Evolutionary conservation across 441 rosid species (phyloP).

Genomic region (Populus hybrid): DNA sequence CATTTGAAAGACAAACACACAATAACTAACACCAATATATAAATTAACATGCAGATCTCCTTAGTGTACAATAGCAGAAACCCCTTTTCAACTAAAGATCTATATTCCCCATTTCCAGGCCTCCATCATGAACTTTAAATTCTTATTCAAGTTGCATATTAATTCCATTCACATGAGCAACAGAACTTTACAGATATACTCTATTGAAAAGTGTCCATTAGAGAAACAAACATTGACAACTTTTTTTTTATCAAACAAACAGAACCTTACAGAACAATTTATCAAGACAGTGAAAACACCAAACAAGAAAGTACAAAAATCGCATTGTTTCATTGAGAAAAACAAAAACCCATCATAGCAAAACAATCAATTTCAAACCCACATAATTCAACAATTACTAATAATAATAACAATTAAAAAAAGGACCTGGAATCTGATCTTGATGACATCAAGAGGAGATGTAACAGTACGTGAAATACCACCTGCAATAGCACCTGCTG

Average conservation of each 20-base stretch:
- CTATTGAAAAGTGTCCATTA: neutral
- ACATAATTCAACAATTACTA: neutral
- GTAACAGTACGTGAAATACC: conserved; percentile 80
- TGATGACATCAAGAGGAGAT: conserved; percentile 98
- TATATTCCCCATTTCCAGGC: neutral
- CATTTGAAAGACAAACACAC: neutral
- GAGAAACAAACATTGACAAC: neutral
- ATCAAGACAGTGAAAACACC: neutral
- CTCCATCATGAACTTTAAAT: neutral
- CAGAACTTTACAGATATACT: neutral
- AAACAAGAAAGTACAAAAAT: neutral
- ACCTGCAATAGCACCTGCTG: conserved; percentile 82
- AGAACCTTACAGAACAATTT: neutral
- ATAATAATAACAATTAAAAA: neutral
- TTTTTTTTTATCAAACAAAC: too few relatives aligned
- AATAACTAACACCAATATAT: neutral
- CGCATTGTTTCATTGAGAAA: neutral
- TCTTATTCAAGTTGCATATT: neutral
- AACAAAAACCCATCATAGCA: neutral
- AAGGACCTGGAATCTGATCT: conserved; percentile 90
- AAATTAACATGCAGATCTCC: neutral
- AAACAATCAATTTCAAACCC: neutral
- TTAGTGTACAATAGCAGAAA: neutral
- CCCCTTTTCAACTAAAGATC: neutral
- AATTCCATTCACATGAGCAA: neutral